These are phyloP conservation scores for Xylariaceae sp. DNA, from an alignment of 2,329 filamentous ascomycete genomes.

Conservation along the genomic window DNA sequence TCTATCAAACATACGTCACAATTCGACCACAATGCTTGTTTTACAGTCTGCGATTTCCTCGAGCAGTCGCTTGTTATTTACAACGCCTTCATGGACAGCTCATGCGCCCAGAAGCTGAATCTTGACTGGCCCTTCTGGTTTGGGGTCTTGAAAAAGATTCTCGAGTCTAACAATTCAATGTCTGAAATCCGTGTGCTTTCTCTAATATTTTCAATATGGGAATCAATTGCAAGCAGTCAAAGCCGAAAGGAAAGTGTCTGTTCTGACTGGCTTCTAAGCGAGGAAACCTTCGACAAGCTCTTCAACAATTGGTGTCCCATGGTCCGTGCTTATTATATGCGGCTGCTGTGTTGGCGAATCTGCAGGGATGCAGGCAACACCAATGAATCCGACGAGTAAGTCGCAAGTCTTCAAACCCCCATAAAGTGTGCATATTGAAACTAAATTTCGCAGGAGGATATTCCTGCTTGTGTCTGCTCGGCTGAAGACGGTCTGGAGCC, in stretches of 20 bases:
- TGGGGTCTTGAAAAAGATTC: conserved; percentile 71
- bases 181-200: conserved; percentile 82
- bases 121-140: conserved; percentile 85
- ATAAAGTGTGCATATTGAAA: conserved; percentile 2
- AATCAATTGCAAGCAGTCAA: conserved; percentile 61
- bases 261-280: conserved; percentile 68
- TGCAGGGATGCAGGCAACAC: conserved; percentile 69
- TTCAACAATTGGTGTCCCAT: conserved; percentile 96
- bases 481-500: conserved; percentile 69
- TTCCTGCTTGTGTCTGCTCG: conserved; percentile 63
- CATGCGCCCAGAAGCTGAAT: conserved; percentile 39
- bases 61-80: conserved; percentile 72
- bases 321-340: conserved; percentile 90
- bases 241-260: conserved; percentile 67
- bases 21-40: conserved; percentile 79
- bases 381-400: conserved; percentile 64
- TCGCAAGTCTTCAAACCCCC: conserved; percentile 19
- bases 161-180: conserved; percentile 81
- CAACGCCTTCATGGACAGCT: conserved; percentile 43
- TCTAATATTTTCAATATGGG: conserved; percentile 78
- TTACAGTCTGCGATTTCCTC: conserved; percentile 85
- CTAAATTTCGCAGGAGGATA: conserved; percentile 54
- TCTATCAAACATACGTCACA: conserved; percentile 71
- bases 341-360: conserved; percentile 82
- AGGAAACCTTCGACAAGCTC: conserved; percentile 70